A percentile compares a stretch with the other conserved stretches of the same genome.
Evolutionary conservation across 2,329 filamentous ascomycete species (phyloP).

Genomic region (Nannizzia gypsea): DNA sequence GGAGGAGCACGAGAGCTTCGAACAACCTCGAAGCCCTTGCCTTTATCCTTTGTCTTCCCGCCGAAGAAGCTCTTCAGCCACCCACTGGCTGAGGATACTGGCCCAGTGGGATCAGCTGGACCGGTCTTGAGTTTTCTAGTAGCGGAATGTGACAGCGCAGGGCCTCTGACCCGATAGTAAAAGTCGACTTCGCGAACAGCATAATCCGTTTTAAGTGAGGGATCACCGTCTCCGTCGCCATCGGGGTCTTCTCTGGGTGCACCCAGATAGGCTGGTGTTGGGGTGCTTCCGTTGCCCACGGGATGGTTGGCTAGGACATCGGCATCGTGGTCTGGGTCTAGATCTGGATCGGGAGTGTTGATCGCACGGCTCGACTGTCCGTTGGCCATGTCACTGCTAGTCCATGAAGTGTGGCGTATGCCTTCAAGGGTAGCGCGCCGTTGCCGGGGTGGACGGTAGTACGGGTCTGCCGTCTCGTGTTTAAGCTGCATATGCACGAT

Average conservation of each 20-base stretch:
- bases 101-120: constrained; percentile 85
- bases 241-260: constrained; percentile 45
- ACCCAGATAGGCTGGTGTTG: constrained; percentile 44
- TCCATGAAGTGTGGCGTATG: constrained; percentile 36
- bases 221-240: constrained; percentile 33
- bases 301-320: constrained; percentile 29
- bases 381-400: constrained; percentile 37
- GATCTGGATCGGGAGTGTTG: constrained; percentile 22
- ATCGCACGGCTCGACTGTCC: constrained; percentile 27
- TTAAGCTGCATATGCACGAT: constrained; percentile 29
- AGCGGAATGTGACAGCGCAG: constrained; percentile 68
- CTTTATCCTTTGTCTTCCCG: constrained; percentile 83
- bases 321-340: not conserved
- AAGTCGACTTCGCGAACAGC: constrained; percentile 91
- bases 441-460: constrained; percentile 73
- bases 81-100: constrained; percentile 74
- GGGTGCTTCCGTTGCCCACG: constrained; percentile 34
- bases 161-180: constrained; percentile 86
- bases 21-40: constrained; percentile 94
- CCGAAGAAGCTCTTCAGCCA: constrained; percentile 75
- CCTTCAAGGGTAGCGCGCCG: constrained; percentile 53
- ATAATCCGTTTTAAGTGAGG: constrained; percentile 58
- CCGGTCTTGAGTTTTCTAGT: constrained; percentile 83
- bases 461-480: constrained; percentile 57
- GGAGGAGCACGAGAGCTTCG: constrained; percentile 61